Evolutionary conservation across 2,329 filamentous ascomycete genomes (phyloP), one percentile per base, ranked within the genome.

Genomic region (Colletotrichum zoysiae): DNA sequence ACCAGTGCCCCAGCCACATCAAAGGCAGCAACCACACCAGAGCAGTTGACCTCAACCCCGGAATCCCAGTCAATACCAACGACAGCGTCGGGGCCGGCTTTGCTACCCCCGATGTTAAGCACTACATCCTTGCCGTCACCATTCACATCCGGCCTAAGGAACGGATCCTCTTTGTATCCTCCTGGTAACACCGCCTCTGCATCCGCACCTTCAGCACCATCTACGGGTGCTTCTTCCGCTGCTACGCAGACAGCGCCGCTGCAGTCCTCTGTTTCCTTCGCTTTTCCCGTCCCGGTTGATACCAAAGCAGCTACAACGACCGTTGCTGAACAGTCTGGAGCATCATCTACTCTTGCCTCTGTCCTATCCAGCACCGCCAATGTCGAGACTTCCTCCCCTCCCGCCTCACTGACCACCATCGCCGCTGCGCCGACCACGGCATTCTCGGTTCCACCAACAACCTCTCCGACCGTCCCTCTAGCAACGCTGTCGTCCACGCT

Each of bases 201-300:
- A 20, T 23, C 44, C 8, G 26, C 20, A 5, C 53, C 44, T 33
- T 26, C 40, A 33, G 35, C 57, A 12, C n/a, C 35, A 14, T 38
- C 61, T 2, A 20, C n/a, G 9, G 48, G 51, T 12, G 30, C 48
- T 11, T 63, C 63, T 26, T 57, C 58, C 16, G 11, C 38, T 20
- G 18, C 40, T 11, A 26, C 51, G 12, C 51, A 55, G 55, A 46
- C 68, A 61, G 38, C 18, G 7, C 23, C 42, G 30, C 40, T 60
- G 44, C 42, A 66, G 42, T 71, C 67, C 6, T 68, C 69, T 5
- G n/a, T 67, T 8, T 73, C 73, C 14, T 73, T 72, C 18, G n/a
- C 53, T 2, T 72, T 72, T 20, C 65, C 70, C 33, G 40, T 65
- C n/a, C 66, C 70, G 9, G 55, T 65, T 16, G 46, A 56, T 30